Conservation (phyloP, 257 asterid species). For the Thymus quinquecostatus region DNA sequence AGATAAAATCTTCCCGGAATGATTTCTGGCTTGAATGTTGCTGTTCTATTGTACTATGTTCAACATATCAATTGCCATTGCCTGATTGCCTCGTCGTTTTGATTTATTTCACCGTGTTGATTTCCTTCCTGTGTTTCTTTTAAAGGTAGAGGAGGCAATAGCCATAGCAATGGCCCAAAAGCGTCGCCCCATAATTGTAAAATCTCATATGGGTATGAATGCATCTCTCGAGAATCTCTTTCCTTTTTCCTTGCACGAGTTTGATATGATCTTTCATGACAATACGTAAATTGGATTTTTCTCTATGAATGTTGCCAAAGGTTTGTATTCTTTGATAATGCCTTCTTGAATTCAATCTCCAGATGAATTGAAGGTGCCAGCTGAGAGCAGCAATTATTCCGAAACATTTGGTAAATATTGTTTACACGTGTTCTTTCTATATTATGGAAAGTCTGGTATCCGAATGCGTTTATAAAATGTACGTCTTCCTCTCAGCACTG, state of each 20-base stretch:
- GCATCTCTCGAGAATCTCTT: conserved; percentile 1
- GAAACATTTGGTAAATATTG: conserved; percentile 74
- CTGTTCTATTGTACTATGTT: not conserved
- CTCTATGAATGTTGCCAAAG: no score
- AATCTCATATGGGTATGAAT: conserved; percentile 50
- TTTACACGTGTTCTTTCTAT: not conserved
- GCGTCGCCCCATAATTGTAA: conserved; percentile 58
- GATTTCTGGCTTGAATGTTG: not conserved
- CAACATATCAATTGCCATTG: not conserved
- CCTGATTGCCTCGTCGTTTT: not conserved
- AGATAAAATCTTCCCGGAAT: not conserved
- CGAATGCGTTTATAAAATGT: not conserved
- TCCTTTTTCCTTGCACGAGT: not conserved
- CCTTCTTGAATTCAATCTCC: conserved; percentile 14
- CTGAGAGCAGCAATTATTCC: conserved; percentile 53
- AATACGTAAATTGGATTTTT: no score
- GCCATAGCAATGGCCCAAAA: conserved; percentile 85
- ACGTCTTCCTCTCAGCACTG: conserved; percentile 55
- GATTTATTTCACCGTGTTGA: not conserved
- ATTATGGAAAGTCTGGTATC: not conserved
- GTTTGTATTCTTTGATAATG: not conserved
- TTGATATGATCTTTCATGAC: not conserved
- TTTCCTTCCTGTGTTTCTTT: conserved; percentile 22
- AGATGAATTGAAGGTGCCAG: conserved; percentile 82
- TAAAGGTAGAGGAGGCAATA: conserved; percentile 86